These are phyloP conservation scores for Turnera subulata DNA, from an alignment of 345 rosid genomes.

Conservation along the genomic window DNA sequence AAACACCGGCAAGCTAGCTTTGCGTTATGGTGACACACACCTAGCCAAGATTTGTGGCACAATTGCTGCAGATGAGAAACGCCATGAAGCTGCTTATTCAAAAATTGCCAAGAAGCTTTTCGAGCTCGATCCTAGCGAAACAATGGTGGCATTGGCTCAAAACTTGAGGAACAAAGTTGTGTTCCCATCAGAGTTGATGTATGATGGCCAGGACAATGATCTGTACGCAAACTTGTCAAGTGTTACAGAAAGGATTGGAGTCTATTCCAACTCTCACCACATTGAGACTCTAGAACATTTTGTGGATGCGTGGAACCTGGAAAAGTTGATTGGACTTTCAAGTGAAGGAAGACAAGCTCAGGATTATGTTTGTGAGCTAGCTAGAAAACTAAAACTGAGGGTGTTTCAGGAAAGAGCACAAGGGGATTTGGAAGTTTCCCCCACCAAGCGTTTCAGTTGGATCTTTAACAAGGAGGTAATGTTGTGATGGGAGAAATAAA, in stretches of 20 bases:
- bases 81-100: constrained; percentile 91
- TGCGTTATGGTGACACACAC: constrained; percentile 68
- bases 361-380: constrained; percentile 69
- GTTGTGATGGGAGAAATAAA: too few species aligned
- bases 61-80: constrained; percentile 88
- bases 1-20: constrained; percentile 86
- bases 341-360: constrained; percentile 77
- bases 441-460: too few species aligned
- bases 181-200: constrained; percentile 96
- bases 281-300: constrained; percentile 82
- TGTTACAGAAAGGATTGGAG: constrained; percentile 81
- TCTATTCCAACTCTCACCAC: constrained; percentile 73
- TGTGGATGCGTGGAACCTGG: constrained; percentile 78
- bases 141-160: constrained; percentile 69
- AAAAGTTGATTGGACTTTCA: constrained; percentile 59
- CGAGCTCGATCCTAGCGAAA: constrained; percentile 80
- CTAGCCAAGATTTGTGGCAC: constrained; percentile 88
- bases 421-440: constrained; percentile 26
- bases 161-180: constrained; percentile 94
- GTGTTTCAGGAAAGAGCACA: constrained; percentile 69
- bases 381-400: constrained; percentile 82
- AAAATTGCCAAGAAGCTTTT: constrained; percentile 80
- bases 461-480: too few species aligned
- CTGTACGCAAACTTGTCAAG: constrained; percentile 74
- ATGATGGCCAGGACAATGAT: constrained; percentile 62